Conservation (phyloP, 257 asterid genomes). For the Penstemon davidsonii region DNA sequence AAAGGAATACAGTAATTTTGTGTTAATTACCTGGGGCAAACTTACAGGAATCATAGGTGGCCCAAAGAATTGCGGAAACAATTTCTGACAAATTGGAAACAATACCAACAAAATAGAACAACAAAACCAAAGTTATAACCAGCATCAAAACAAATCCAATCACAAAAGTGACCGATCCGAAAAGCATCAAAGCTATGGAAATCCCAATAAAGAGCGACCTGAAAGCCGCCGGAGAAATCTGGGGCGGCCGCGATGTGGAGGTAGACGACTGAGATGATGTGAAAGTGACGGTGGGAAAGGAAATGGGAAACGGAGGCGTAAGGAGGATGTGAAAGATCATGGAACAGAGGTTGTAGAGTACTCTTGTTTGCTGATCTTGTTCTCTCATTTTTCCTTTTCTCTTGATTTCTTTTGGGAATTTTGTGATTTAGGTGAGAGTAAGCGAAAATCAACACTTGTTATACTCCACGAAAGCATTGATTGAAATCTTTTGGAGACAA, state of each 20-base stretch:
- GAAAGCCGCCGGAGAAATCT: too few species aligned
- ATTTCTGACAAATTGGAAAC: conserved; percentile 40
- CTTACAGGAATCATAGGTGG: conserved; percentile 25
- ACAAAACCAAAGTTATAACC: conserved; percentile 38
- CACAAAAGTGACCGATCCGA: conserved; percentile 51
- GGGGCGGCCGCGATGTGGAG: too few species aligned
- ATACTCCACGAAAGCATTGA: too few species aligned
- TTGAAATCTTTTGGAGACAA: too few species aligned
- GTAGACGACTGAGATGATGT: too few species aligned
- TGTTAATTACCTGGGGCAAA: conserved; percentile 26
- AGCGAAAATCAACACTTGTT: too few species aligned
- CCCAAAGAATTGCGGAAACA: conserved; percentile 45
- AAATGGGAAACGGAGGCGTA: conserved; percentile 33
- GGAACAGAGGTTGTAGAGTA: conserved; percentile 41
- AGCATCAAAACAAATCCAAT: conserved; percentile 59
- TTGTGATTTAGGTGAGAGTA: too few species aligned
- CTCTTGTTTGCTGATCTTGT: conserved; percentile 39
- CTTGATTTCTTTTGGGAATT: too few species aligned
- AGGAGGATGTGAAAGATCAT: conserved; percentile 45
- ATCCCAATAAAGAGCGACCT: too few species aligned
- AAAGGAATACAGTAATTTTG: not conserved
- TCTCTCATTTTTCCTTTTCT: conserved; percentile 29
- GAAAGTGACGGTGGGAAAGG: too few species aligned
- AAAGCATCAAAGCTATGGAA: conserved; percentile 43
- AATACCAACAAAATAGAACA: conserved; percentile 46